Evolutionary conservation across 129 eudicot genomes (phyloP).

Genomic region (Helianthus annuus): HanXRQr2.0-SUNRISE NC_035440.2:24170959-24171458

Average conservation of each 20-base stretch:
- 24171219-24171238: constrained; percentile 62
- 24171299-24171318: constrained; percentile 67
- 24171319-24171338: constrained; percentile 80
- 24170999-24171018: too few relatives aligned
- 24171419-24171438: too few relatives aligned
- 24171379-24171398: constrained; percentile 30
- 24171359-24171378: constrained; percentile 49
- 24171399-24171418: too few relatives aligned
- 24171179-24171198: constrained; percentile 75
- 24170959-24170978: too few relatives aligned
- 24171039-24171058: neutral
- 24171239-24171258: constrained; percentile 69
- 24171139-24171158: constrained; percentile 92
- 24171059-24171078: neutral
- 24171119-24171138: constrained; percentile 84
- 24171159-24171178: constrained; percentile 72
- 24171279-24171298: constrained; percentile 71
- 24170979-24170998: too few relatives aligned
- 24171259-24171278: constrained; percentile 75
- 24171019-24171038: neutral
- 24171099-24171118: constrained; percentile 63
- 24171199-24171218: constrained; percentile 69
- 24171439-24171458: too few relatives aligned
- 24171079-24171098: neutral
- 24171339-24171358: constrained; percentile 77